Evolutionary conservation across 805 yeast species (phyloP).

Genomic region (Clavispora vitiphila): DNA sequence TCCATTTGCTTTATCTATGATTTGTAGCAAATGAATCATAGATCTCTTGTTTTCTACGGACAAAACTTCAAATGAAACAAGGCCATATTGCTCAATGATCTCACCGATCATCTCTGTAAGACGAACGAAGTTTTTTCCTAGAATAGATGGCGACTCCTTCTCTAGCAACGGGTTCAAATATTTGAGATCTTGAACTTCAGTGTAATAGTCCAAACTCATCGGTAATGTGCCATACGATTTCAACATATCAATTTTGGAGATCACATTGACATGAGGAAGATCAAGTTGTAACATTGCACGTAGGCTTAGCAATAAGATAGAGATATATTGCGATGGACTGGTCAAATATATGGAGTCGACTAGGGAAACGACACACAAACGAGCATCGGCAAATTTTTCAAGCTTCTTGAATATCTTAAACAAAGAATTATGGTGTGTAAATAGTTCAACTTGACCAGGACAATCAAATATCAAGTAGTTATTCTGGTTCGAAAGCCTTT

Average conservation of each 20-base stretch:
- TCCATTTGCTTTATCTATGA: slow-evolving; percentile 89
- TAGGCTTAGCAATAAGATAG: slow-evolving; percentile 71
- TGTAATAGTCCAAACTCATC: slow-evolving; percentile 77
- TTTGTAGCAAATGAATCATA: slow-evolving; percentile 76
- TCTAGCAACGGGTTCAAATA: slow-evolving; percentile 64
- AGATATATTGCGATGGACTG: slow-evolving; percentile 83
- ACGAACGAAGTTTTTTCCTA: slow-evolving; percentile 57
- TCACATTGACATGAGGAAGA: slow-evolving; percentile 87
- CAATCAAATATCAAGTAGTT: slow-evolving; percentile 79
- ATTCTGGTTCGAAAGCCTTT: slow-evolving; percentile 45
- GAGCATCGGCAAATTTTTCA: slow-evolving; percentile 50
- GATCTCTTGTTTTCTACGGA: slow-evolving; percentile 88
- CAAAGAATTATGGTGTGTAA: slow-evolving; percentile 82
- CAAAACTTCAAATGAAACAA: slow-evolving; percentile 84
- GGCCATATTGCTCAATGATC: slow-evolving; percentile 77
- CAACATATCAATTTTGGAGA: slow-evolving; percentile 84
- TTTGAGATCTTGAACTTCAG: slow-evolving; percentile 83
- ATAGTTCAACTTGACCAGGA: slow-evolving; percentile 95
- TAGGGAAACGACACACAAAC: slow-evolving; percentile 80
- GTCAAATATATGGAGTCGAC: slow-evolving; percentile 80
- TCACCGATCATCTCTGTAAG: slow-evolving; percentile 78
- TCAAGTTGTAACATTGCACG: slow-evolving; percentile 92
- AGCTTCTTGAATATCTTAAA: slow-evolving; percentile 60
- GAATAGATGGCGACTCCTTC: slow-evolving; percentile 62
- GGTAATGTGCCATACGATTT: slow-evolving; percentile 76